Evolutionary conservation across 2,329 filamentous ascomycete species (phyloP).

Genomic region (Pestalotiopsis fici): DNA sequence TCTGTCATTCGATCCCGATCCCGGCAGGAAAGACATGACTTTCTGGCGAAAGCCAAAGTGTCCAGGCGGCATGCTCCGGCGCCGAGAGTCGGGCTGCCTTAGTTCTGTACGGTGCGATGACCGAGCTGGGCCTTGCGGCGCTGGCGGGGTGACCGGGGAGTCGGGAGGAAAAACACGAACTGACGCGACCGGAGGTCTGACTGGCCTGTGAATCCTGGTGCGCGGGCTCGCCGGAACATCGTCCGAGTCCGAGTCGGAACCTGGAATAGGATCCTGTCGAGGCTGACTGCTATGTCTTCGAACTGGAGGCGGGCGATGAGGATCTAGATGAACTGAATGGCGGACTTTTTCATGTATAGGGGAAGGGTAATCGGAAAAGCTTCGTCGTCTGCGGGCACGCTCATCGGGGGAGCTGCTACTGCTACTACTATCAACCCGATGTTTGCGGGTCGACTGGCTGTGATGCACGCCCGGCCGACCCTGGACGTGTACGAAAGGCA

Average conservation of each 20-base stretch:
- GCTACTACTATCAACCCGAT: slow-evolving; percentile 27
- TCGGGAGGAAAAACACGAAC: slow-evolving; percentile 16
- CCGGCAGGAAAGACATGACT: slow-evolving; percentile 24
- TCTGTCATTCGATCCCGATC: slow-evolving; percentile 25
- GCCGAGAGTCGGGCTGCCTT: slow-evolving; percentile 24
- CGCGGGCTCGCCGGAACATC: slow-evolving; percentile 15
- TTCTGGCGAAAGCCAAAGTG: slow-evolving; percentile 24
- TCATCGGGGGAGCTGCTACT: slow-evolving; percentile 40
- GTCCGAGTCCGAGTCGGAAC: slow-evolving; percentile 23
- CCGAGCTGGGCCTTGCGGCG: slow-evolving; percentile 15
- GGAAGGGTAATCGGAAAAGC: slow-evolving; percentile 52
- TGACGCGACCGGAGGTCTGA: slow-evolving; percentile 23
- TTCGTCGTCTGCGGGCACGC: slow-evolving; percentile 44
- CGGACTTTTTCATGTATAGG: slow-evolving; percentile 30
- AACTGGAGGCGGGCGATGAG: slow-evolving; percentile 19
- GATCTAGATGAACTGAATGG: slow-evolving; percentile 19
- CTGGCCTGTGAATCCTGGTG: slow-evolving; percentile 1
- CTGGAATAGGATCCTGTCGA: slow-evolving; percentile 20
- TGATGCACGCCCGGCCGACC: slow-evolving; percentile 15
- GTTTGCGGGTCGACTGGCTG: slow-evolving; percentile 10
- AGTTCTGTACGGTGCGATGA: slow-evolving; percentile 21
- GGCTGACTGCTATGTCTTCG: slow-evolving; percentile 29
- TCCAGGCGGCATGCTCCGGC: slow-evolving; percentile 26
- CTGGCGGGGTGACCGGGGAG: slow-evolving; percentile 9
- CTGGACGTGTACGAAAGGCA: slow-evolving; percentile 26